These are phyloP conservation scores for Aspergillus tanneri DNA, from an alignment of 2,329 filamentous ascomycete species.

Conservation along the genomic window DNA sequence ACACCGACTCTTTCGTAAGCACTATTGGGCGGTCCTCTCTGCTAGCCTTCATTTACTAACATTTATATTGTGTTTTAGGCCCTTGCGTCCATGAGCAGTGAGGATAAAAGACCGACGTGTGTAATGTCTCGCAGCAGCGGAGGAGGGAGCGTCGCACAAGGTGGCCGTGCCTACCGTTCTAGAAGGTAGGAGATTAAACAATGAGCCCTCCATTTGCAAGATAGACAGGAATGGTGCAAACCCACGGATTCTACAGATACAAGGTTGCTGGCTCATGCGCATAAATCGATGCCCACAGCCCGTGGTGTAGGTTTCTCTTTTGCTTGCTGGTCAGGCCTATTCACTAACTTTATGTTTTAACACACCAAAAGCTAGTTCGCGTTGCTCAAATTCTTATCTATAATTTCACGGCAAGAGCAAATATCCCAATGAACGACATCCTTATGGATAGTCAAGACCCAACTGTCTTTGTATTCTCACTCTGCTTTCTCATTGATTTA, in stretches of 20 bases:
- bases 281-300: too few relatives aligned
- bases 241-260: not conserved
- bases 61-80: constrained; percentile 52
- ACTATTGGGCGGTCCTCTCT: not conserved
- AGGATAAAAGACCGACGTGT: constrained; percentile 71
- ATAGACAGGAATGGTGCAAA: not conserved
- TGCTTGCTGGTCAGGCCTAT: not conserved
- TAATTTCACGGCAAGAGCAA: not conserved
- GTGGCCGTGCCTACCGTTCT: constrained; percentile 36
- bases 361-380: not conserved
- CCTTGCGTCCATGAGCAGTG: constrained; percentile 81
- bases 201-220: not conserved
- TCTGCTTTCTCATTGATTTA: not conserved
- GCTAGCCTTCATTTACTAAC: too few relatives aligned
- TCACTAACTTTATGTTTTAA: too few relatives aligned
- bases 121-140: constrained; percentile 79
- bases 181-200: constrained; percentile 25
- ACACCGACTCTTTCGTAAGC: constrained; percentile 75
- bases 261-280: not conserved
- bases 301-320: too few relatives aligned
- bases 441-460: not conserved
- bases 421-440: not conserved
- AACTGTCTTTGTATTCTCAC: not conserved
- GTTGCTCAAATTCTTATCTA: not conserved
- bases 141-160: constrained; percentile 53